Base-by-base conservation (phyloP, 78 protist species). In the Dictyostelium firmibasis region DNA sequence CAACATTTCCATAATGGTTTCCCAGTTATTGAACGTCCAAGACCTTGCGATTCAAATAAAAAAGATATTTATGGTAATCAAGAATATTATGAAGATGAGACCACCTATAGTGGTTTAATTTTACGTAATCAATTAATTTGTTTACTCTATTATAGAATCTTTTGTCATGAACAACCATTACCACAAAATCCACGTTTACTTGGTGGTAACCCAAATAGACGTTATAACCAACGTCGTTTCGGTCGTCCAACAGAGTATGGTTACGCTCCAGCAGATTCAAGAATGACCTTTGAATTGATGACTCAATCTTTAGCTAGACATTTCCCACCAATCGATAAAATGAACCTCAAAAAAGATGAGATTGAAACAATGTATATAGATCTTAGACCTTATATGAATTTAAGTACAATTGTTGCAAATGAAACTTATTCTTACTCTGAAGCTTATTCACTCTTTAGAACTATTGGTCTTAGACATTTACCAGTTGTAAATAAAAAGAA, bases 391-490 rank as follows among this genome's bases (percentile, higher is more conserved):
- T 93, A 86, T 53, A 87, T 47, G 87, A 93, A 93, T 67, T 82
- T 93, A 16, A 70, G 83, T n/a, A 70, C 81, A 43, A 64, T 86
- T 14, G 86, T 86, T 14, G 96, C 92, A 29, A 85, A 93, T 74
- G 91, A 83, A 62, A 86, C 91, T 27, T 86, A 81, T 77, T 93
- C 96, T 4, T 93, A 72, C 41, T 67, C 83, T 16, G 93, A 97
- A 69, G 91, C 83, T 23, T 96, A 91, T 33, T 35, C 29, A 20
- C 36, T 97, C 47, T 97, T 98, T 89, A 79, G 98, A 35, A 74
- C 95, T 20, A 47, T 98, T 72, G 99, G 99, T 33, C 83, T 98
- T 23, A 96, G 99, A 20, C 99, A 98, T 81, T 81, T 98, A 44
- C 92, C 93, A 25, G 97, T 97, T 67, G 87, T 92, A 31, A 95